Evolutionary conservation across 371 early-diverging fungal genomes (phyloP).

Genomic region (Mucor racemosus): DNA sequence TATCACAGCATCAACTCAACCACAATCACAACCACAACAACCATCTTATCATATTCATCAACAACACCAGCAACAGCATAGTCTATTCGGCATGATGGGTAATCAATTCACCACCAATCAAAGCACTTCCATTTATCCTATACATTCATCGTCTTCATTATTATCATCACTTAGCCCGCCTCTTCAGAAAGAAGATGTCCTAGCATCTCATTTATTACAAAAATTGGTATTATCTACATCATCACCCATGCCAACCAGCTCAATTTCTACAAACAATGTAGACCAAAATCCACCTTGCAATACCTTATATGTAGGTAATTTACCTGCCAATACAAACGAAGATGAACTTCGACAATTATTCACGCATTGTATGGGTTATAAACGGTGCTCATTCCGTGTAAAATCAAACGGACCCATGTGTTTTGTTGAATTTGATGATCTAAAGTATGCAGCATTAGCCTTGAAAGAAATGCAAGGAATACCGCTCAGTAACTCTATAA

Average conservation of each 20-base stretch:
- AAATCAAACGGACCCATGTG: constrained; percentile 91
- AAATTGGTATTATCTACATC: constrained; percentile 6
- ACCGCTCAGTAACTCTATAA: constrained; percentile 81
- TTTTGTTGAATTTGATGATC: constrained; percentile 90
- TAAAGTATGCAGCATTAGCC: constrained; percentile 85
- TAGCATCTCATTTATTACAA: background rate
- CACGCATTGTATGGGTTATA: constrained; percentile 77
- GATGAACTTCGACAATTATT: constrained; percentile 85
- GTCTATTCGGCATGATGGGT: constrained; percentile 10
- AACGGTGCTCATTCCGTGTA: constrained; percentile 81
- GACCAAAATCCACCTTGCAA: constrained; percentile 98
- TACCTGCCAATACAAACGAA: constrained; percentile 82
- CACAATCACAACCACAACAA: background rate
- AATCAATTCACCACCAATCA: constrained; percentile 6
- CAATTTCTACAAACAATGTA: constrained; percentile 26
- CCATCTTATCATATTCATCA: background rate
- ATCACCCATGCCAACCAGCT: constrained; percentile 9
- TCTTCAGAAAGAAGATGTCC: constrained; percentile 1
- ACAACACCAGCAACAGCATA: constrained; percentile 4
- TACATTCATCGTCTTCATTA: constrained; percentile 2
- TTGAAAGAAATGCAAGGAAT: constrained; percentile 81
- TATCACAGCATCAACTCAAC: background rate
- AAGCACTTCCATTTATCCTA: background rate
- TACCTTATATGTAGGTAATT: constrained; percentile 95
- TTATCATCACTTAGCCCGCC: constrained; percentile 1